Percentiles rank a stretch among this genome's conserved stretches.
Evolutionary conservation across 2,329 filamentous ascomycete species (phyloP).

Genomic region (Colletotrichum sp.): DNA sequence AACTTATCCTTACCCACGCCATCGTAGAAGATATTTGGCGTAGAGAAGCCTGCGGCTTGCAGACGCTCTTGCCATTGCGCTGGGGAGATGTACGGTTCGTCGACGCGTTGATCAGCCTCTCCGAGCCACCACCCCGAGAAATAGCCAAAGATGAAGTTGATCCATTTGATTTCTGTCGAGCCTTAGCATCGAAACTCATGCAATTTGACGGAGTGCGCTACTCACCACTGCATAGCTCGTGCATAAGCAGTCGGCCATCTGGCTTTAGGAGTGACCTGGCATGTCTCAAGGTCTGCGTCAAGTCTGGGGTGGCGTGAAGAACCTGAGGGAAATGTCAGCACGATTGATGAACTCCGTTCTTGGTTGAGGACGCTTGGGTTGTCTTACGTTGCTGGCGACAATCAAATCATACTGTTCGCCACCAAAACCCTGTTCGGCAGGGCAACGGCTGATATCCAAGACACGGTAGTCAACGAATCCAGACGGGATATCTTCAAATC

Average conservation of each 20-base stretch:
- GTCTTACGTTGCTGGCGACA: conserved; percentile 33
- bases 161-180: conserved; percentile 22
- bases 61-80: not conserved
- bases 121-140: conserved; percentile 29
- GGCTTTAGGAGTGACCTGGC: not conserved
- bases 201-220: accelerated
- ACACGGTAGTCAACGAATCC: conserved; percentile 1
- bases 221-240: not conserved
- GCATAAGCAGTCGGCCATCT: not conserved
- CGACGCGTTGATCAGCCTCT: conserved; percentile 26
- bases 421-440: conserved; percentile 34
- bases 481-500: not conserved
- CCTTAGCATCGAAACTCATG: not conserved
- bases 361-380: not conserved
- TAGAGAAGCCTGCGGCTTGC: not conserved
- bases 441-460: conserved; percentile 30
- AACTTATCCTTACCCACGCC: not conserved
- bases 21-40: not conserved
- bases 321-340: not conserved
- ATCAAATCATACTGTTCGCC: conserved; percentile 40
- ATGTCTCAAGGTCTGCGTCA: not conserved
- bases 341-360: not conserved
- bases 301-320: not conserved
- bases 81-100: conserved; percentile 28
- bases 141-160: conserved; percentile 33